Evolutionary conservation across 768 basidiomycete species (phyloP).

Genomic region (Steccherinum ochraceum): DNA sequence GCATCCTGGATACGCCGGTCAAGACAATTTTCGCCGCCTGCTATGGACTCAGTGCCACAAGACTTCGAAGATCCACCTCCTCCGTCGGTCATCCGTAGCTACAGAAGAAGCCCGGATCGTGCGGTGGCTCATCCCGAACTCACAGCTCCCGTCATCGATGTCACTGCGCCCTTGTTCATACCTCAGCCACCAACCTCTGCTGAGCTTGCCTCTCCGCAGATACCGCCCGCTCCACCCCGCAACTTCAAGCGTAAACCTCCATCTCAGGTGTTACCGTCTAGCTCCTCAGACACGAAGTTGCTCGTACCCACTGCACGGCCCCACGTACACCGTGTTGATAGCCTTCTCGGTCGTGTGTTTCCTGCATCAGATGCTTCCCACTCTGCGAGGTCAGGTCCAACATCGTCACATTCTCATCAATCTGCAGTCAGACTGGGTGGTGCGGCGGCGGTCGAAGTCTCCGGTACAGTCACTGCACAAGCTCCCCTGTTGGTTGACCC

Average conservation of each 20-base stretch:
- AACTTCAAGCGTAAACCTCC: background rate
- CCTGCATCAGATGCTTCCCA: slow-evolving; percentile 12
- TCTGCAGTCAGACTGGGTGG: slow-evolving; percentile 10
- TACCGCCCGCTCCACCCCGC: background rate
- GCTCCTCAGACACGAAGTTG: background rate
- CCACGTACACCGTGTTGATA: slow-evolving; percentile 13
- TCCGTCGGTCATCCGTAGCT: slow-evolving; percentile 25
- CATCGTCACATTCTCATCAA: slow-evolving; percentile 20
- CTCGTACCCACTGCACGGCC: background rate
- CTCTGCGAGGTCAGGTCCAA: slow-evolving; percentile 9
- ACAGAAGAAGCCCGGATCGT: slow-evolving; percentile 14
- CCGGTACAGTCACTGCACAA: slow-evolving; percentile 1
- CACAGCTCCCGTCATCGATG: background rate
- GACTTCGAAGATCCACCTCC: slow-evolving; percentile 33
- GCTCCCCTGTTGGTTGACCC: background rate
- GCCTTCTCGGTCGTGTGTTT: slow-evolving; percentile 19
- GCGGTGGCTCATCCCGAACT: background rate
- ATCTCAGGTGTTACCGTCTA: background rate
- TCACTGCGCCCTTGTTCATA: slow-evolving; percentile 1
- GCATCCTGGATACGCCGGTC: slow-evolving; percentile 14
- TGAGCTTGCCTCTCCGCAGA: background rate
- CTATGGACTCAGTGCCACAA: background rate
- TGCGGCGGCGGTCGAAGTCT: slow-evolving; percentile 6
- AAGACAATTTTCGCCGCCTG: background rate
- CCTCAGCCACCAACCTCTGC: slow-evolving; percentile 2